A percentile compares a stretch with the other conserved stretches of the same genome.
Evolutionary conservation across 495 filamentous ascomycete genomes (phyloP).

Genomic region (Penicillium longicatenatum): DNA sequence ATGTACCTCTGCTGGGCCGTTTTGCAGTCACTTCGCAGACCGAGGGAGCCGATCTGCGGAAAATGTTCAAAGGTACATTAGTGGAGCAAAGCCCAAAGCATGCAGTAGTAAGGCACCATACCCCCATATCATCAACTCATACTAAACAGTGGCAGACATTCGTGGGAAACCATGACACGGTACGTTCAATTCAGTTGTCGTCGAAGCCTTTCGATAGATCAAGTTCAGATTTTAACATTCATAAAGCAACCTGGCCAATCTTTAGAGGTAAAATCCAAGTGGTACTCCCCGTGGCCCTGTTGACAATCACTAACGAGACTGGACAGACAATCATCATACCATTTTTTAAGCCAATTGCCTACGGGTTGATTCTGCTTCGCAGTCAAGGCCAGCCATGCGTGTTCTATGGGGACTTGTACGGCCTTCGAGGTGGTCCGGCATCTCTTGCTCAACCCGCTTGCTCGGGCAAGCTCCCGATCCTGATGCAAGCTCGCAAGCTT

Average conservation of each 20-base stretch:
- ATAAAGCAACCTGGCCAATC: conserved; percentile 60
- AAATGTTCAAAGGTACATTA: conserved; percentile 62
- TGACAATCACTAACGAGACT: not conserved
- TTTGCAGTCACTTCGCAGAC: conserved; percentile 56
- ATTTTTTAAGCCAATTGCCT: conserved; percentile 63
- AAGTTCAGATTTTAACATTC: conserved; percentile 2
- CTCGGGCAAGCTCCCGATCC: conserved; percentile 56
- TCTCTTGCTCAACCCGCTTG: conserved; percentile 52
- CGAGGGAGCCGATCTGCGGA: conserved; percentile 59
- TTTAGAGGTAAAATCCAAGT: conserved; percentile 42
- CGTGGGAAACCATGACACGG: conserved; percentile 49
- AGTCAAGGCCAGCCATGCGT: conserved; percentile 66
- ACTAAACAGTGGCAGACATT: conserved; percentile 36
- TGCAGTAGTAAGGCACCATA: conserved; percentile 54
- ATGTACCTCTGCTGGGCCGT: conserved; percentile 67
- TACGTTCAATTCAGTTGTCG: conserved; percentile 25
- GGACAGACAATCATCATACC: conserved; percentile 48
- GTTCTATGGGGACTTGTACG: conserved; percentile 77
- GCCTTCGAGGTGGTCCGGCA: conserved; percentile 53
- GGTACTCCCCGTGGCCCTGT: not conserved
- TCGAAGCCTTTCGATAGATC: not conserved
- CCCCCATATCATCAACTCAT: not conserved
- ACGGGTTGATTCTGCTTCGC: conserved; percentile 70
- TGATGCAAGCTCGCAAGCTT: conserved; percentile 65
- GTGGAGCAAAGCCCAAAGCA: conserved; percentile 58